phyloP scores from a whole-genome alignment of 257 asterid species.

The Ballota nigra region DNA sequence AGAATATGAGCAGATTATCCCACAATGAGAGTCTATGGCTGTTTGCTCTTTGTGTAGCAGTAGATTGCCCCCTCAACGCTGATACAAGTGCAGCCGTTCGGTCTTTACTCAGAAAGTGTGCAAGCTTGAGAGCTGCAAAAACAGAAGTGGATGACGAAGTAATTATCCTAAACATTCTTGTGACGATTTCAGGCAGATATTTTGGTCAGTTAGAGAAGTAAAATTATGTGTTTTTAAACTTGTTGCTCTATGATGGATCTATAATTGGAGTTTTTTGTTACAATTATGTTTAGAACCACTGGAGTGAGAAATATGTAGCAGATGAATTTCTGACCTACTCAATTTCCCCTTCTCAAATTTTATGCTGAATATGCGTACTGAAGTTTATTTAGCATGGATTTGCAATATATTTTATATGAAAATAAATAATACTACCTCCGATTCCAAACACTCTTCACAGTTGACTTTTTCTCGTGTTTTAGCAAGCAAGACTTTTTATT shows the following conservation, averaged over 20 bases:
- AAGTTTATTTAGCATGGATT: background rate
- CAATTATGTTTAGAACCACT: background rate
- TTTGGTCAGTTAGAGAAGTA: conserved; percentile 78
- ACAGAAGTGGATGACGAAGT: conserved; percentile 62
- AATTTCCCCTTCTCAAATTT: background rate
- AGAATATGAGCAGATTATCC: conserved; percentile 40
- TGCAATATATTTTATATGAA: background rate
- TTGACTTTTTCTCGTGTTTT: too few relatives aligned
- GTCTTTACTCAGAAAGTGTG: conserved; percentile 77
- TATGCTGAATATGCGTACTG: background rate
- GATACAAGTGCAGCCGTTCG: conserved; percentile 82
- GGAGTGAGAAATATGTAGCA: background rate
- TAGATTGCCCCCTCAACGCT: conserved; percentile 73
- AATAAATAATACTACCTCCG: too few relatives aligned
- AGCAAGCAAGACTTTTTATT: too few relatives aligned
- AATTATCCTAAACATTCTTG: conserved; percentile 64
- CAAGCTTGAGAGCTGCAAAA: conserved; percentile 73
- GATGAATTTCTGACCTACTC: background rate
- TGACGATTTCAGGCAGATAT: conserved; percentile 68
- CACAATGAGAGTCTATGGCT: conserved; percentile 64
- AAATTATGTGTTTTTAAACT: background rate
- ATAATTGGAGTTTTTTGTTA: background rate
- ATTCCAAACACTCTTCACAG: too few relatives aligned
- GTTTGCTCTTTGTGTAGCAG: conserved; percentile 73
- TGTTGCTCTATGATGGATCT: background rate